These are phyloP conservation scores for Aspergillus steynii DNA, from an alignment of 495 filamentous ascomycete species.

Conservation along the genomic window DNA sequence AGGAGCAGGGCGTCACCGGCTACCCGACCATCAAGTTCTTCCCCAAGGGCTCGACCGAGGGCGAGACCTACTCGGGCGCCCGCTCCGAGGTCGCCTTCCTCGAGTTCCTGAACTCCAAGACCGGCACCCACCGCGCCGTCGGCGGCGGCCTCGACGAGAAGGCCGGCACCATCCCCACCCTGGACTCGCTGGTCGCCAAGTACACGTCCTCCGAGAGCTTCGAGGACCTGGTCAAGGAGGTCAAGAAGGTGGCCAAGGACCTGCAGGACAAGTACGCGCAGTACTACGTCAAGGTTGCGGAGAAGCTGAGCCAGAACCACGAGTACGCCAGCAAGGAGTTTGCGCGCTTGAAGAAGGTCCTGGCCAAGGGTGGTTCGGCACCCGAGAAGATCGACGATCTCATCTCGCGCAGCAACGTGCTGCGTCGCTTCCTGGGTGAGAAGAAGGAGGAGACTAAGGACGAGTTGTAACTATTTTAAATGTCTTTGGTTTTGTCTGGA, in stretches of 20 bases:
- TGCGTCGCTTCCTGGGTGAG: constrained; percentile 68
- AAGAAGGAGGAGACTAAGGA: constrained; percentile 54
- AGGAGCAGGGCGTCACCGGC: constrained; percentile 73
- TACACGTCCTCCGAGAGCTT: constrained; percentile 56
- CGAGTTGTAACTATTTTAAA: constrained; percentile 59
- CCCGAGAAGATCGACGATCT: constrained; percentile 89
- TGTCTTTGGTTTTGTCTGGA: constrained; percentile 8
- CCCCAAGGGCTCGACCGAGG: constrained; percentile 77
- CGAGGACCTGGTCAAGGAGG: constrained; percentile 59
- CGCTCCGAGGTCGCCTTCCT: constrained; percentile 78
- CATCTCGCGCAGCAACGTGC: constrained; percentile 81
- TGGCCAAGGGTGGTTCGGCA: constrained; percentile 82
- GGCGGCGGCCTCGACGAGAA: constrained; percentile 79
- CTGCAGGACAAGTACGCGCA: constrained; percentile 82
- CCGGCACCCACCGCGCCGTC: constrained; percentile 80
- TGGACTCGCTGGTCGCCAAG: constrained; percentile 73
- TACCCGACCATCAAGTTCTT: constrained; percentile 99
- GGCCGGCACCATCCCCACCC: constrained; percentile 76
- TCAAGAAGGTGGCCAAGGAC: constrained; percentile 65
- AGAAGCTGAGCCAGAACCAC: constrained; percentile 75
- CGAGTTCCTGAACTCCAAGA: constrained; percentile 82
- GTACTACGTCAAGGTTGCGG: constrained; percentile 90
- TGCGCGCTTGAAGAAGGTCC: constrained; percentile 71
- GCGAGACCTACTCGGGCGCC: constrained; percentile 71
- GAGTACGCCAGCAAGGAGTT: constrained; percentile 86